Conservation (phyloP, 2,329 filamentous ascomycete genomes). For the Falciphora oryzae region DNA sequence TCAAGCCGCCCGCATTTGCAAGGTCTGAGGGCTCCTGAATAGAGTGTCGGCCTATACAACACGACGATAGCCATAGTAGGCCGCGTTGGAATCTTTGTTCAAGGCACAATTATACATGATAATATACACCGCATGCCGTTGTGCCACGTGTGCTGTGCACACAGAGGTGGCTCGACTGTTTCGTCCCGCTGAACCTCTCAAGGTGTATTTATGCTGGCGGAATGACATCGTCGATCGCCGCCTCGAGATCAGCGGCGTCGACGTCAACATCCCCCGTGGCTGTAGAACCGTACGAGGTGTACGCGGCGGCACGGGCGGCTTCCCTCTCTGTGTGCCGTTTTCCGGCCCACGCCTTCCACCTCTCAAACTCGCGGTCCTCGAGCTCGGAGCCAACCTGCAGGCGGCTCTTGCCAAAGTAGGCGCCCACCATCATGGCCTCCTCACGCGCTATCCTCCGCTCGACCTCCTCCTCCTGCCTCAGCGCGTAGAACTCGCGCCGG, state of each 20-base stretch:
- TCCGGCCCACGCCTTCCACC: conserved; percentile 77
- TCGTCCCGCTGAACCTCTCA: not conserved
- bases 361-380: conserved; percentile 73
- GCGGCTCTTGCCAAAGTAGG: conserved; percentile 76
- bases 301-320: conserved; percentile 33
- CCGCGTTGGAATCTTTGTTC: not conserved
- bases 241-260: conserved; percentile 11
- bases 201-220: not conserved
- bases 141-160: not conserved
- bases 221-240: not conserved
- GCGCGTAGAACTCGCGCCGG: conserved; percentile 82
- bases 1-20: conserved; percentile 21
- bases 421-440: conserved; percentile 79
- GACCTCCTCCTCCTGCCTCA: conserved; percentile 78
- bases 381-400: conserved; percentile 74
- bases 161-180: not conserved
- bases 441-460: conserved; percentile 78
- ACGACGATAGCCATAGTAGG: not conserved
- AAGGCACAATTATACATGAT: not conserved
- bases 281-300: conserved; percentile 36
- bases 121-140: not conserved
- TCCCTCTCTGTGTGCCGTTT: conserved; percentile 38
- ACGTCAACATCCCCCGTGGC: conserved; percentile 19
- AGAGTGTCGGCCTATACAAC: not conserved
- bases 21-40: not conserved